Base-by-base conservation (phyloP, 495 filamentous ascomycete genomes). In the Trichocladium uniseriatum region DNA sequence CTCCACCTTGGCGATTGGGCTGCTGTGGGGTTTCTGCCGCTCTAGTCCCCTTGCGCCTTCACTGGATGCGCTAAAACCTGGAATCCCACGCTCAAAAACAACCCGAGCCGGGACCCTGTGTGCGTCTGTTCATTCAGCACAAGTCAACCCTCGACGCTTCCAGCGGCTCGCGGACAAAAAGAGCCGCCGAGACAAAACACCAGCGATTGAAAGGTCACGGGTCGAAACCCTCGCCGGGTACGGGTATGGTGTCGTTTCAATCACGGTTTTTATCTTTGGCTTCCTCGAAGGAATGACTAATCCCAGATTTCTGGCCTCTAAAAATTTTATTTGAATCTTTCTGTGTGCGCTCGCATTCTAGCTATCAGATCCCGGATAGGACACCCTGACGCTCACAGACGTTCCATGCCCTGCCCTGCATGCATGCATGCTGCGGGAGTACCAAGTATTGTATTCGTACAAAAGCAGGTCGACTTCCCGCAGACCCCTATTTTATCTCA, bases 1-100 rank as follows among this genome's bases (percentile, higher is more conserved):
- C 56, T 49, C 61, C 61, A 56, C 62, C 41, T 41, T 53, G 21
- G 44, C 52, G 40, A 65, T 62, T 65, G 62, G 59, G 58, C 60
- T 62, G 52, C 53, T 50, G 49, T 27, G 8, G 56, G 55, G 48
- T 45, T 50, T 43, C 47, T 48, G 47, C 19, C 34, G 19, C 46
- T 35, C 21, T n/a, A 15, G 14, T 44, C 35, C 29, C 43, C 31
- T 32, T n/a, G n/a, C n/a, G n/a, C n/a, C n/a, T n/a, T n/a, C n/a
- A n/a, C n/a, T n/a, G n/a, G n/a, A n/a, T 50, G 43, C 43, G 20
- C 49, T 46, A 51, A 35, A 29, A 43, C 28, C 28, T 19, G 43
- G 29, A 13, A 45, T 36, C 43, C 20, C 42, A 45, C 42, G 27
- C 27, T 41, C 27, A 24, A 27, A 47, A 48, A 34, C 22, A 40